These are phyloP conservation scores for Starmerella stellata DNA, from an alignment of 805 yeast species.

Conservation along the genomic window DNA sequence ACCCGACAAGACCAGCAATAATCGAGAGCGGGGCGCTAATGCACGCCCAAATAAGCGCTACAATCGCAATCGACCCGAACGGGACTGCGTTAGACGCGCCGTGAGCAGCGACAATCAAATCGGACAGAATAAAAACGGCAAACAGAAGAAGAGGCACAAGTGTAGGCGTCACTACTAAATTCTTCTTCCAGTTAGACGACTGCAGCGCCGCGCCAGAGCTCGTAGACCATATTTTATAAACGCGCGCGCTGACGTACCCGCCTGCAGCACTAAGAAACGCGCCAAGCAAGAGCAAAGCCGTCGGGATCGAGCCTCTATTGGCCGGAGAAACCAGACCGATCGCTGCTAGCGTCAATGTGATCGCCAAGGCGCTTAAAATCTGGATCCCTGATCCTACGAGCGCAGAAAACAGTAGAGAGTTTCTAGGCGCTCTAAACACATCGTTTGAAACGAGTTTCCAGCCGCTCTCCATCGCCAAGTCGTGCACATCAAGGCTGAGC, in stretches of 20 bases:
- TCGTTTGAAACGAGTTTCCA: constrained; percentile 96
- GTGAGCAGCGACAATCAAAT: constrained; percentile 60
- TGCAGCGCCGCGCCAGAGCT: too few relatives aligned
- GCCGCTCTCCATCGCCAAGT: constrained; percentile 80
- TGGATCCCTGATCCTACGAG: constrained; percentile 81
- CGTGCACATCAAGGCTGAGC: constrained; percentile 53
- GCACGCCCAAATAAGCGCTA: constrained; percentile 67
- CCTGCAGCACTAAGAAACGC: constrained; percentile 68
- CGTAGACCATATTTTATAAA: constrained; percentile 76
- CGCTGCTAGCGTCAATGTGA: constrained; percentile 64
- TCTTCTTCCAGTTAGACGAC: constrained; percentile 79
- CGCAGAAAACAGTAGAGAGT: constrained; percentile 54
- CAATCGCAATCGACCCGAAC: constrained; percentile 66
- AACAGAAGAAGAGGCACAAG: constrained; percentile 72
- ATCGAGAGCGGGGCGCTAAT: constrained; percentile 72
- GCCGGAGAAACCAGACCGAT: constrained; percentile 85
- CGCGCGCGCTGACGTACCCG: constrained; percentile 67
- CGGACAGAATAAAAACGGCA: constrained; percentile 44
- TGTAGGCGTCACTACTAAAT: constrained; percentile 64
- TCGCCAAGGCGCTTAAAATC: constrained; percentile 53
- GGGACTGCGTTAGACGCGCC: constrained; percentile 92
- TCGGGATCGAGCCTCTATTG: constrained; percentile 80
- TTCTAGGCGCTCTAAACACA: constrained; percentile 68
- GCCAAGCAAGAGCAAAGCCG: constrained; percentile 72
- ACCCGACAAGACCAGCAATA: constrained; percentile 63